Percentiles rank a stretch among this genome's conserved stretches.
Evolutionary conservation across 2,329 filamentous ascomycete genomes (phyloP).

Genomic region (Fusarium verrucosum): DNA sequence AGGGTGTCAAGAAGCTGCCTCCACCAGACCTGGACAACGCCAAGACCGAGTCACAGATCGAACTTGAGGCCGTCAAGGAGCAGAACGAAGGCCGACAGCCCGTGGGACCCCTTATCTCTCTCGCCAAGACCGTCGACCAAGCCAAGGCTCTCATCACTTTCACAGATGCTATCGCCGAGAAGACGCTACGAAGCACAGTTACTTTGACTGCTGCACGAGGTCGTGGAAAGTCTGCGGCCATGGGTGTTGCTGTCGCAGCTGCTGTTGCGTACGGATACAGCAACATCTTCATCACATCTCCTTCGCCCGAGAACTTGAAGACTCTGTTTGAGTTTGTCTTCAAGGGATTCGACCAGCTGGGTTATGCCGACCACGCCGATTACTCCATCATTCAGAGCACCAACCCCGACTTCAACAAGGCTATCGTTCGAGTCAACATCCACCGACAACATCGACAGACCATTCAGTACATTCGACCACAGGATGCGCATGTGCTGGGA

Average conservation of each 20-base stretch:
- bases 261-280: constrained; percentile 96
- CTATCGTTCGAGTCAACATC: constrained; percentile 95
- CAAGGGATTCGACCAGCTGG: constrained; percentile 95
- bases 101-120: constrained; percentile 81
- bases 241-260: constrained; percentile 93
- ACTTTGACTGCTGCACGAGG: constrained; percentile 93
- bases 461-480: constrained; percentile 97
- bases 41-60: constrained; percentile 75
- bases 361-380: constrained; percentile 93
- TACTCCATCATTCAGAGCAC: constrained; percentile 99
- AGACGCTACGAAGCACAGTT: constrained; percentile 92
- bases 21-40: constrained; percentile 77
- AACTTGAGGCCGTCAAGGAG: constrained; percentile 88
- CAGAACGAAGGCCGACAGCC: constrained; percentile 85
- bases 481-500: constrained; percentile 93
- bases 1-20: constrained; percentile 84
- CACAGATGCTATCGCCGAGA: constrained; percentile 94
- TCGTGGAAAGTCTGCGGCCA: constrained; percentile 94
- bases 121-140: constrained; percentile 93
- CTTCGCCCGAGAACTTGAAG: constrained; percentile 97
- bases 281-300: constrained; percentile 99
- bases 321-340: constrained; percentile 98
- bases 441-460: constrained; percentile 95
- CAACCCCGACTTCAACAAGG: constrained; percentile 99
- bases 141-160: constrained; percentile 97